A percentile compares a stretch with the other conserved stretches of the same genome.
These are phyloP conservation scores for Chrysoporthe deuterocubensis DNA, from an alignment of 2,329 filamentous ascomycete species.

Conservation along the genomic window DNA sequence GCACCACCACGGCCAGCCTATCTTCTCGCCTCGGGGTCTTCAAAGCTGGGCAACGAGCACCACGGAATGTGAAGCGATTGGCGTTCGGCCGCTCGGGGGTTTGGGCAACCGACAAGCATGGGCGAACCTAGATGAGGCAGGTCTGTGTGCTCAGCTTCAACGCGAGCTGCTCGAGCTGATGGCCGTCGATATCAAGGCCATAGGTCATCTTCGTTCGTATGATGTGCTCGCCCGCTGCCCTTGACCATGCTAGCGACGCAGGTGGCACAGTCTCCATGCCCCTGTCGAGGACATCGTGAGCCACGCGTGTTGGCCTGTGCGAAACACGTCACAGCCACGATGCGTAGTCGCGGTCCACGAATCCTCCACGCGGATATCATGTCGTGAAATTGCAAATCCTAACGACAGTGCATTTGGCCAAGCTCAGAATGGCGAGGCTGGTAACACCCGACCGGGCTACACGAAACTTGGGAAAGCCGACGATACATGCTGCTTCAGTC, in stretches of 20 bases:
- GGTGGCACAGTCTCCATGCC: not conserved
- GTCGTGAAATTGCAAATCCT: not conserved
- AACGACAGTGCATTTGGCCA: not conserved
- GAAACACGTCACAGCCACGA: slow-evolving; percentile 2
- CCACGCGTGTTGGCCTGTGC: slow-evolving; percentile 10
- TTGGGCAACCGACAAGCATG: slow-evolving; percentile 14
- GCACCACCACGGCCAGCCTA: slow-evolving; percentile 12
- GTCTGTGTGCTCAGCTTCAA: not conserved
- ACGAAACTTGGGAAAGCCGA: not conserved
- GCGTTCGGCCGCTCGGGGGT: slow-evolving; percentile 15
- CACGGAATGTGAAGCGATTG: slow-evolving; percentile 3
- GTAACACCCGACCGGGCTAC: too few species aligned
- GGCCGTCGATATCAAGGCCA: not conserved
- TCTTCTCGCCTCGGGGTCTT: slow-evolving; percentile 4
- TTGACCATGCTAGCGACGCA: not conserved
- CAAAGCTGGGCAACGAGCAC: not conserved
- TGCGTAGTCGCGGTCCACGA: not conserved
- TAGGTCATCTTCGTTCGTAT: not conserved
- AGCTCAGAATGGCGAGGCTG: not conserved
- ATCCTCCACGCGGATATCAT: not conserved
- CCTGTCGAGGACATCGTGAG: not conserved
- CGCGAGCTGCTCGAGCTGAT: not conserved
- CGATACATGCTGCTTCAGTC: not conserved
- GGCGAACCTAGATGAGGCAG: slow-evolving; percentile 6
- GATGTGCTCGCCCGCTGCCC: not conserved